Conservation (phyloP, 805 yeast genomes). For the Candida insectorum region DNA sequence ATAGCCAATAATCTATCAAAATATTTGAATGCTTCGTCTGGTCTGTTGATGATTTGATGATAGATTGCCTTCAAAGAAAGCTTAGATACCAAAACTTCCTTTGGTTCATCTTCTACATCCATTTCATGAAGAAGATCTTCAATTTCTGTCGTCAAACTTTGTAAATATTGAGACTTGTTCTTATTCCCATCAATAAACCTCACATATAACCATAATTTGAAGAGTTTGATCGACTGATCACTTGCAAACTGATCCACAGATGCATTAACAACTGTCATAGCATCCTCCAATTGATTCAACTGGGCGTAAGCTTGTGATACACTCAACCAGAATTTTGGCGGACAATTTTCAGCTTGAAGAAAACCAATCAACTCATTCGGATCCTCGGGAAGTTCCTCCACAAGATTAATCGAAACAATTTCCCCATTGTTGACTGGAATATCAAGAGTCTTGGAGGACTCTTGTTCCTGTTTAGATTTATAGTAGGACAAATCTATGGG, state of each 20-base stretch:
- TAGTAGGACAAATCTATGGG: conserved; percentile 30
- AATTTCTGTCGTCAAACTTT: conserved; percentile 7
- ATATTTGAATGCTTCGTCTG: conserved; percentile 67
- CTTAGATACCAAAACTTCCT: conserved; percentile 1
- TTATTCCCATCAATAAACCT: conserved; percentile 28
- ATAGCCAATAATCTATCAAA: conserved; percentile 58
- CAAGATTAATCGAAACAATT: conserved; percentile 79
- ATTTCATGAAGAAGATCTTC: conserved; percentile 2
- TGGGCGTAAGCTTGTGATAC: conserved; percentile 79
- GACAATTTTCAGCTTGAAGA: conserved; percentile 76
- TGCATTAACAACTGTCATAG: conserved; percentile 57
- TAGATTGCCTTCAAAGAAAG: conserved; percentile 54
- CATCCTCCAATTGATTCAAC: conserved; percentile 55
- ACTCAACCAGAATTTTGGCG: conserved; percentile 75
- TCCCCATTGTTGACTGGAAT: conserved; percentile 77
- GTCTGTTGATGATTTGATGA: conserved; percentile 53
- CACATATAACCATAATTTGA: conserved; percentile 69
- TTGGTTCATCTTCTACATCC: conserved; percentile 1
- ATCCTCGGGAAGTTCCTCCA: conserved; percentile 84
- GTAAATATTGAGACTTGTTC: conserved; percentile 21
- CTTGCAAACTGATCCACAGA: conserved; percentile 43
- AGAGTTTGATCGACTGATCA: conserved; percentile 52
- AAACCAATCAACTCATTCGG: conserved; percentile 77
- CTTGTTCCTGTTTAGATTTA: conserved; percentile 27
- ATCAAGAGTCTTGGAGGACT: conserved; percentile 39